These are phyloP conservation scores for Ophiostoma tasmaniense DNA, from an alignment of 2,329 filamentous ascomycete genomes.

Conservation along the genomic window DNA sequence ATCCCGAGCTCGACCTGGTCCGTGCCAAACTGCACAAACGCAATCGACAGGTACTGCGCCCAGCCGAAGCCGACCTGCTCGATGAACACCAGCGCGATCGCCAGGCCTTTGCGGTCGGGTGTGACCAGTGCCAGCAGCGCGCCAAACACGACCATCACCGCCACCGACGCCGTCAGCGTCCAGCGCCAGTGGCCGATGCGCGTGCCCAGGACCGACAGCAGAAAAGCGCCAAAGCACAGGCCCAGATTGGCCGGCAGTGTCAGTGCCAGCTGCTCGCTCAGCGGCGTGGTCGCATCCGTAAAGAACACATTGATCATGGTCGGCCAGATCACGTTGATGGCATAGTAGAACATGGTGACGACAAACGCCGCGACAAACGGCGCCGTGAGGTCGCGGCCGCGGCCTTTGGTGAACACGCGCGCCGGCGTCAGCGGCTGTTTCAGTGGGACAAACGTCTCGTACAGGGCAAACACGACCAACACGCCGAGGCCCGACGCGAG, in stretches of 20 bases:
- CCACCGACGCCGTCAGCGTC: constrained; percentile 35
- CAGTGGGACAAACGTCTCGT: constrained; percentile 31
- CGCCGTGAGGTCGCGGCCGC: constrained; percentile 39
- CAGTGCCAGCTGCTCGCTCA: neutral
- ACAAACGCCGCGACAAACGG: constrained; percentile 37
- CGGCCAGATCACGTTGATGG: constrained; percentile 37
- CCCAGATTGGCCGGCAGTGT: constrained; percentile 30
- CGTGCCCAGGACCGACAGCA: constrained; percentile 34
- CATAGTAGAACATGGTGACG: constrained; percentile 45
- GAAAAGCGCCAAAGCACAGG: constrained; percentile 34
- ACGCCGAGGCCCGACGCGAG: constrained; percentile 30
- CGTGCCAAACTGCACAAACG: constrained; percentile 41
- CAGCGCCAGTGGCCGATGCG: constrained; percentile 39
- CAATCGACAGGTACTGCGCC: constrained; percentile 40
- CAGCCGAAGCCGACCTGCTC: constrained; percentile 38
- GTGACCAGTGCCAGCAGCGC: constrained; percentile 35
- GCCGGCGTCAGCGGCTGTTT: constrained; percentile 36
- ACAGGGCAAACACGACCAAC: constrained; percentile 31
- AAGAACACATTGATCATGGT: constrained; percentile 40
- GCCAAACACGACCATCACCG: constrained; percentile 41
- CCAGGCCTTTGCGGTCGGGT: constrained; percentile 36
- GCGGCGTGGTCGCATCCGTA: constrained; percentile 30
- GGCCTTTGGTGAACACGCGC: constrained; percentile 35
- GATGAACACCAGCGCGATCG: constrained; percentile 40
- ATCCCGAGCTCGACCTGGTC: constrained; percentile 40